Conservation (phyloP, 129 eudicot genomes). For the Mikania micrantha region DNA sequence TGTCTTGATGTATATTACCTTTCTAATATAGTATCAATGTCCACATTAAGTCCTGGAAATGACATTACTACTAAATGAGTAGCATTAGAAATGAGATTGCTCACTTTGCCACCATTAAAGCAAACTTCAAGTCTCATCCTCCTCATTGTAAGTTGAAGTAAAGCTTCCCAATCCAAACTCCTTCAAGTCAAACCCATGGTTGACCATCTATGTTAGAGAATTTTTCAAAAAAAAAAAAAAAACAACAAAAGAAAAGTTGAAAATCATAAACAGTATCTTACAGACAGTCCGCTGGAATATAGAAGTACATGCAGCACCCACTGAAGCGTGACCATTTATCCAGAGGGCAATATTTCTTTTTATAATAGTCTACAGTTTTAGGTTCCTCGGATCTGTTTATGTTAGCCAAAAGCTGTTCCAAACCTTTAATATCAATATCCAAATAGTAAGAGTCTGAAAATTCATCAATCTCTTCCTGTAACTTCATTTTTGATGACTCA, state of each 20-base stretch:
- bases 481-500: conserved; percentile 51
- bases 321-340: conserved; percentile 75
- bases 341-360: conserved; percentile 74
- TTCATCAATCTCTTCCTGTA: conserved; percentile 87
- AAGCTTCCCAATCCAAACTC: conserved; percentile 42
- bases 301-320: conserved; percentile 75
- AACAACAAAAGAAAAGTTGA: background rate
- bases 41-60: conserved; percentile 33
- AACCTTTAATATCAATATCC: conserved; percentile 58
- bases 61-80: conserved; percentile 68
- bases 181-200: conserved; percentile 22
- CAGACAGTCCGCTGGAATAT: conserved; percentile 36
- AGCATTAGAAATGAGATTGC: conserved; percentile 43
- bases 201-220: background rate
- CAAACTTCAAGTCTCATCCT: conserved; percentile 80
- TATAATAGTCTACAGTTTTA: conserved; percentile 54
- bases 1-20: conserved; percentile 32
- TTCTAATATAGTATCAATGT: conserved; percentile 35
- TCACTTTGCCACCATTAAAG: conserved; percentile 65
- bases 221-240: background rate
- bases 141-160: conserved; percentile 55
- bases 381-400: conserved; percentile 44
- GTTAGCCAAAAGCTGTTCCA: conserved; percentile 70
- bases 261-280: conserved; percentile 21
- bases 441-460: conserved; percentile 65